Evolutionary conservation across 2,329 filamentous ascomycete genomes (phyloP), one percentile per base, ranked within the genome.

Genomic region (Chrysoporthe austroafricana): DNA sequence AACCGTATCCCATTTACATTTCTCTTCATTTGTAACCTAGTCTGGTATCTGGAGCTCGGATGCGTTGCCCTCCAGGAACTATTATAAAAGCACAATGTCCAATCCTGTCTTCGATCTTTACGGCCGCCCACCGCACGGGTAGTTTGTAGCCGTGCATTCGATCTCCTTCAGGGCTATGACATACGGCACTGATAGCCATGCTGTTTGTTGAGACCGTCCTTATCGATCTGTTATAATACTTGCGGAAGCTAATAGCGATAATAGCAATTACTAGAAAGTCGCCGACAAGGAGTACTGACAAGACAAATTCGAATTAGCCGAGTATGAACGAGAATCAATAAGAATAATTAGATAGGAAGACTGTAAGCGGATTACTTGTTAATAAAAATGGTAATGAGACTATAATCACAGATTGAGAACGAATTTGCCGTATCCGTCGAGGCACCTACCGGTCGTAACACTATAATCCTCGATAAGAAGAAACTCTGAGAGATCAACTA

Each of bases 401-500:
- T 77, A 26, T 74, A 76, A 3, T 72, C 77, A 46, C 73, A 73
- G 0, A 74, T 76, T 1, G 76, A 77, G 46, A 77, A 77, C 0
- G 76, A 76, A 58, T 77, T 71, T 1, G 7, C 54, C 3, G 59
- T 46, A 58, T 77, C 73, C 1, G 71, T 56, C 2, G 14, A n/a
- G 44, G 44, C 44, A 0, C 74, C 76, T 11, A 72, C 66, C 1
- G 73, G 71, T 2, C 57, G 9, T 46, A 77, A 9, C 1, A 74
- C 76, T 1, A 73, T 74, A 26, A 82, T 78, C 3, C 78, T 74
- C 0, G 79, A 79, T 0, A 84, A 70, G 72, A 83, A 85, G 1
- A 84, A 68, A 56, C 78, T 79, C 67, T 83, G 81, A 0, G 83
- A 85, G 3, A 83, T 75, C 5, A 85, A 74, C 83, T 82, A 86